A percentile compares a stretch with the other conserved stretches of the same genome.
Evolutionary conservation across 2,329 filamentous ascomycete species (phyloP).

Genomic region (Fusarium pseudoanthophilum): DNA sequence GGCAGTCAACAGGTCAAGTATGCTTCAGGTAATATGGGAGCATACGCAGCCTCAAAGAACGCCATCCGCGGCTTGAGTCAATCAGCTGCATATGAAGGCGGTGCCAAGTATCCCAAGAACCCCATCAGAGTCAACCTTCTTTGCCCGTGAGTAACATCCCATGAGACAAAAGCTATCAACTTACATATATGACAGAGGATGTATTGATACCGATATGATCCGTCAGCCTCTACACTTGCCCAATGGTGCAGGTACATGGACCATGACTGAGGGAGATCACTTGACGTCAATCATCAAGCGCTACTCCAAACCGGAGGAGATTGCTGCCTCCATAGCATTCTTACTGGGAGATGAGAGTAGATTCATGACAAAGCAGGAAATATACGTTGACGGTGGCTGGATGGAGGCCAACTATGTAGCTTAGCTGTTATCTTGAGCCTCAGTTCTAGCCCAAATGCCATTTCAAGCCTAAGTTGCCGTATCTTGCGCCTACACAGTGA

Average conservation of each 20-base stretch:
- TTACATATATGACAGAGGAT: conserved; percentile 23
- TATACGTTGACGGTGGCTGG: conserved; percentile 48
- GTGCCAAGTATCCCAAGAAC: conserved; percentile 41
- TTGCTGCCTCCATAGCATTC: conserved; percentile 47
- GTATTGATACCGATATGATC: conserved; percentile 47
- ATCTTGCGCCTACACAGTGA: neutral
- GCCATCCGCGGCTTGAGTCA: conserved; percentile 45
- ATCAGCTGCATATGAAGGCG: conserved; percentile 44
- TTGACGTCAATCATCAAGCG: conserved; percentile 44
- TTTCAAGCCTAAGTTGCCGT: no score
- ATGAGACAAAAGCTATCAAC: fast-evolving
- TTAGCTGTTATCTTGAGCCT: neutral
- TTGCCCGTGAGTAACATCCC: conserved; percentile 28
- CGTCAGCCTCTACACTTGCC: conserved; percentile 42
- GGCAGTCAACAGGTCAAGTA: conserved; percentile 56
- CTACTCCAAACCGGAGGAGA: conserved; percentile 44
- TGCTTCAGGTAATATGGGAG: conserved; percentile 49
- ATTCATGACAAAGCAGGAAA: conserved; percentile 46
- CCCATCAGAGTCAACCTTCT: conserved; percentile 40
- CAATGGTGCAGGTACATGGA: conserved; percentile 39
- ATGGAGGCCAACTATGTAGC: conserved; percentile 41
- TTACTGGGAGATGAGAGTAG: conserved; percentile 48
- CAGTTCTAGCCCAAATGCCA: no score
- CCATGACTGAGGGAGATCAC: conserved; percentile 41
- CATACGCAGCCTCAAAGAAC: conserved; percentile 50